Base-by-base conservation (phyloP, 495 filamentous ascomycete species). In the Aspergillus bridgeri region DNA sequence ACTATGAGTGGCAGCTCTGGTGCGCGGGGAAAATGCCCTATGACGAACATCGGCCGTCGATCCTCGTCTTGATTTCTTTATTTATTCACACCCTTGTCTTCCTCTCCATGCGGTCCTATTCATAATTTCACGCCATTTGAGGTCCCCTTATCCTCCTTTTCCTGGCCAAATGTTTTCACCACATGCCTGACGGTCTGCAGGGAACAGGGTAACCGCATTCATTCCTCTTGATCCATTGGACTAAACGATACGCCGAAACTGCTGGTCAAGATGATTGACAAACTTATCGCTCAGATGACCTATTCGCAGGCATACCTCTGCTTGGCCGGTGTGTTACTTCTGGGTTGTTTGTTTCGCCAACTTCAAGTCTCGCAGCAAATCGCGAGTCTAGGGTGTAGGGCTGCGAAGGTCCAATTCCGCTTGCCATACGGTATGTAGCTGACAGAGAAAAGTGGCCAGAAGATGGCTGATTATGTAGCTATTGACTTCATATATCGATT, bases 401-500 rank as follows among this genome's bases (percentile, higher is more conserved):
- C 75, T 25, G 66, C 73, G 52, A 64, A 64, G 33, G 58, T 75
- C 42, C 50, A 51, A 21, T 70, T 72, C 47, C 62, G 54, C 63
- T 60, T 76, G 38, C 75, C 75, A 20, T 77, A 76, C 49, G 71
- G 67, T 70, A 60, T 27, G 68, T 61, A 19, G 5, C 5, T 0
- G 3, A 11, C 9, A 53, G 33, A 46, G 22, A 45, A 43, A 27
- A 18, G 17, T 19, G 49, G 3, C 15, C n/a, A 47, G 22, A 9
- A 20, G 5, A 20, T 25, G 6, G 48, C 59, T 67, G 20, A 64
- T 51, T 21, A 46, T 9, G 3, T 22, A 89, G 88, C 84, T 48
- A 54, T 91, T 46, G 87, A 88, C 65, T 74, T 87, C 45, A 70
- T 92, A 42, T 73, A 73, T 60, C 64, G 69, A 1, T 77, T 78